Evolutionary conservation across 352 stramenopile species (phyloP).

Genomic region (Phytophthora sp.): DNA sequence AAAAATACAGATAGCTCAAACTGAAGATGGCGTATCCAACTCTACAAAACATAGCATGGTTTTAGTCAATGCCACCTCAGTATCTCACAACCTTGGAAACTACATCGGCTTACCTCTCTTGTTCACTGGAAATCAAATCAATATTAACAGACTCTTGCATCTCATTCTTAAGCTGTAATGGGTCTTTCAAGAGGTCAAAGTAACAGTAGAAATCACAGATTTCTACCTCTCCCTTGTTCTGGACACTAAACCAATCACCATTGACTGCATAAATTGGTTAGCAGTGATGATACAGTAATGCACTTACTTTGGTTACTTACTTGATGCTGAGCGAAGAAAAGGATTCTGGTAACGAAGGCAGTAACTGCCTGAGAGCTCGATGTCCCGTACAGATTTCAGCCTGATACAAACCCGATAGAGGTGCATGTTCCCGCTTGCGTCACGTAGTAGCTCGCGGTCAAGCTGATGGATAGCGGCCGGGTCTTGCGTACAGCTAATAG

Average conservation of each 20-base stretch:
- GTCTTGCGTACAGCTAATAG: constrained; percentile 9
- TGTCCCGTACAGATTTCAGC: constrained; percentile 43
- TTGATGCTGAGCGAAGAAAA: constrained; percentile 38
- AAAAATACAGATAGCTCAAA: constrained; percentile 80
- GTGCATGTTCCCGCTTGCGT: constrained; percentile 14
- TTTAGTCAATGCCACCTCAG: too few relatives aligned
- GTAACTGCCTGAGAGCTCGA: constrained; percentile 32
- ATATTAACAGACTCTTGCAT: constrained; percentile 58
- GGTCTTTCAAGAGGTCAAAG: constrained; percentile 47
- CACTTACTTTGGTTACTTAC: constrained; percentile 18
- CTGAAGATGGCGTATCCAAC: constrained; percentile 64
- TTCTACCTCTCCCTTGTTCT: constrained; percentile 41
- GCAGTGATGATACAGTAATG: not conserved
- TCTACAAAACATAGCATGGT: constrained; percentile 4
- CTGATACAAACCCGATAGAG: constrained; percentile 46
- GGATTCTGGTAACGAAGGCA: constrained; percentile 43
- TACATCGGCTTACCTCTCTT: constrained; percentile 20
- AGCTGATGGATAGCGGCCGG: not conserved
- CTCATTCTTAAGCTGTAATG: constrained; percentile 41
- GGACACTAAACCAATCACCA: constrained; percentile 39
- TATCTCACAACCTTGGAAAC: not conserved
- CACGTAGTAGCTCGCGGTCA: constrained; percentile 1
- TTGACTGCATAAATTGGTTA: constrained; percentile 38
- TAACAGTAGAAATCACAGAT: constrained; percentile 48
- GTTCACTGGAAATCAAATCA: constrained; percentile 35